Evolutionary conservation across 805 yeast species (phyloP), one percentile per base, ranked within the genome.

Genomic region (Wickerhamiella lipophila): DNA sequence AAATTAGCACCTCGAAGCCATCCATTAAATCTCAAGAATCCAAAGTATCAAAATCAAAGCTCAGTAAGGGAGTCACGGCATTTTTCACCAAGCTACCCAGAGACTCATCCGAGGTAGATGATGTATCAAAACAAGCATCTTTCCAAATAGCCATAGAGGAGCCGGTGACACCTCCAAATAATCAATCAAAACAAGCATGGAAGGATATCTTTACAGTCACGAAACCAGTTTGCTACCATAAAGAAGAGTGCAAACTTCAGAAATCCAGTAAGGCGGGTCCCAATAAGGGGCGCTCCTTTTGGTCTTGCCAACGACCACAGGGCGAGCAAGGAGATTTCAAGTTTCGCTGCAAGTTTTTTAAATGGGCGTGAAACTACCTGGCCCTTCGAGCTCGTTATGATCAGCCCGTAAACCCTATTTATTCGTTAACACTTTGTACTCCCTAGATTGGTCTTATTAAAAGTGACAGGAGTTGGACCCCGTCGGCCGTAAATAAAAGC

Each of bases 271-370:
- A 64, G 43, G 54, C 58, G 6, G 68, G 69, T 1, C 55, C 60
- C 11, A 66, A 67, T 44, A 56, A 58, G 42, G 70, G 70, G 26
- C 59, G 69, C 11, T 56, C 56, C 9, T 68, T 68, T 49, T 68
- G 72, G 72, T 54, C 59, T 7, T 68, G 72, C 47, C 46, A 58
- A 2, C 54, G 64, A 26, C 61, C 64, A 0, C 53, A 53, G 15
- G 64, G 63, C 11, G 55, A 57, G 34, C 45, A 54, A 12, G 52
- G 48, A 16, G 40, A 52, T 34, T 49, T 46, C 5, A 53, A 53
- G 7, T 64, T 29, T 40, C 50, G 64, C 12, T 66, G 70, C 52
- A 53, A 57, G 19, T 66, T 53, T 43, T 66, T 66, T 50, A 58
- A 64, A 27, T 66, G 70, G 70, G 53, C 51, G 8, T 23, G 26